phyloP scores from a whole-genome alignment of 1,139 yeast genomes.

The Yamadazyma dendronema region DNA sequence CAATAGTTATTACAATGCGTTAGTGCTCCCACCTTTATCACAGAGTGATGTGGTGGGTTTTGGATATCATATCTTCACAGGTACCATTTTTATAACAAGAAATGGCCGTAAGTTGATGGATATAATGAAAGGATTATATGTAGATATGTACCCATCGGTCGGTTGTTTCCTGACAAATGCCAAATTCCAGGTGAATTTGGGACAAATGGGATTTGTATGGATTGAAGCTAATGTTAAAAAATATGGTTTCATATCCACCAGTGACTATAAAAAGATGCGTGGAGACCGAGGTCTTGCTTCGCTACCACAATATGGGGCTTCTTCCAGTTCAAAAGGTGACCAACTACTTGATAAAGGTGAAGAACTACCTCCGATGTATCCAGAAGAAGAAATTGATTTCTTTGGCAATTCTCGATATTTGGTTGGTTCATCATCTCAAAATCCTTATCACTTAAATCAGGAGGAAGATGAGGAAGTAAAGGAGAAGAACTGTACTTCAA shows the following conservation, averaged over 20 bases:
- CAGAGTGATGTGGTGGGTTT: constrained; percentile 93
- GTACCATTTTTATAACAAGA: constrained; percentile 84
- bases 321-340: constrained; percentile 23
- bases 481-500: constrained; percentile 19
- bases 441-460: not conserved
- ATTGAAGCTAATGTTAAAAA: constrained; percentile 93
- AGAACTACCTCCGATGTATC: constrained; percentile 67
- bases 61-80: constrained; percentile 78
- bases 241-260: constrained; percentile 81
- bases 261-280: constrained; percentile 41
- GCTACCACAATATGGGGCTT: constrained; percentile 35
- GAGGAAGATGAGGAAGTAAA: constrained; percentile 5
- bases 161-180: constrained; percentile 76
- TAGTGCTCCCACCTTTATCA: constrained; percentile 69
- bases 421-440: constrained; percentile 3
- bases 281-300: constrained; percentile 47
- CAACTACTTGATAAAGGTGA: constrained; percentile 70
- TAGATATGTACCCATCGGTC: constrained; percentile 85
- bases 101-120: constrained; percentile 89
- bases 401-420: constrained; percentile 45
- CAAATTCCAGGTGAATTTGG: constrained; percentile 78
- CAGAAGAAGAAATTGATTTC: constrained; percentile 61
- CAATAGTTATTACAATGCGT: constrained; percentile 50
- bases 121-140: constrained; percentile 72
- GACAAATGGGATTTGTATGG: constrained; percentile 90